Percentiles rank a stretch among this genome's conserved stretches.
Conservation (phyloP, 306 rosid genomes). For the Gleditsia sinensis region DNA sequence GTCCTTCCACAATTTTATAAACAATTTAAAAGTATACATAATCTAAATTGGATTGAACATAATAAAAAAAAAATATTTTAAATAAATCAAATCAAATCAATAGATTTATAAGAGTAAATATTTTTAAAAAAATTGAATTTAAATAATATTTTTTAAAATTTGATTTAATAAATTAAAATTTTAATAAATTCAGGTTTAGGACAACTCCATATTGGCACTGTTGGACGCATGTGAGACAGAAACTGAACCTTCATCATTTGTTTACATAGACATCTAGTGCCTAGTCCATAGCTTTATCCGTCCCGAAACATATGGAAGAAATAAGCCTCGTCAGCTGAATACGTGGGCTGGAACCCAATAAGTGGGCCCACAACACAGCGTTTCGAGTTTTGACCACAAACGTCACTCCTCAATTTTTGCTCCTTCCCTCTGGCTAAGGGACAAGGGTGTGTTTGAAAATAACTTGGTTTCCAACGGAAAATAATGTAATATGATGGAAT, state of each 20-base stretch:
- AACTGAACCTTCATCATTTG: neutral
- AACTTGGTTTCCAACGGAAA: neutral
- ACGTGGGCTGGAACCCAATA: conserved; percentile 69
- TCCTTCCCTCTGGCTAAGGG: neutral
- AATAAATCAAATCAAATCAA: too few species aligned
- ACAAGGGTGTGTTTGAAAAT: conserved; percentile 24
- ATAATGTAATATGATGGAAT: neutral
- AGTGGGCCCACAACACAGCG: conserved; percentile 40
- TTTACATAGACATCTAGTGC: too few species aligned
- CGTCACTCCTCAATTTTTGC: conserved; percentile 14
- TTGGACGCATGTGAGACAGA: neutral
- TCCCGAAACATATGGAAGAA: neutral
- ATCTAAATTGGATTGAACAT: too few species aligned
- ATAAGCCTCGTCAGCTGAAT: conserved; percentile 31
- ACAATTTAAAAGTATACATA: too few species aligned
- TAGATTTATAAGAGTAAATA: too few species aligned
- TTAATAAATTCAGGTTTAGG: too few species aligned
- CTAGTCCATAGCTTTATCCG: neutral
- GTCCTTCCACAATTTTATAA: too few species aligned
- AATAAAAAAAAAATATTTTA: too few species aligned
- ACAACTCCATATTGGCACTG: too few species aligned
- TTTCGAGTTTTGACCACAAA: conserved; percentile 48
- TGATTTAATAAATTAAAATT: too few species aligned
- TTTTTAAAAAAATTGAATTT: too few species aligned
- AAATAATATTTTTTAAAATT: too few species aligned